Base-by-base conservation (phyloP, 2,329 filamentous ascomycete genomes). In the Diaporthe aspalathi region DNA sequence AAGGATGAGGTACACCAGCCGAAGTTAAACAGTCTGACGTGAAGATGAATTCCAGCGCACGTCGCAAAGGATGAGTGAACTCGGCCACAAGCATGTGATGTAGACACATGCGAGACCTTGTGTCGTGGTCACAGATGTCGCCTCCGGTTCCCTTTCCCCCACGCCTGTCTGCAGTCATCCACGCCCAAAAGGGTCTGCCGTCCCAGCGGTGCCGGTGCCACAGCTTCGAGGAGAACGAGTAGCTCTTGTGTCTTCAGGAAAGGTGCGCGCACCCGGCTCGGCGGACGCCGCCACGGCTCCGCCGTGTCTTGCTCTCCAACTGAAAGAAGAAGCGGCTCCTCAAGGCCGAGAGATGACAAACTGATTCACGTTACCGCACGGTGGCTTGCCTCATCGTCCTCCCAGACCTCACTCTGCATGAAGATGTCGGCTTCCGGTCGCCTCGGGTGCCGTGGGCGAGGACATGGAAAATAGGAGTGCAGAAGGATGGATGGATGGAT, bases 321-420 rank as follows among this genome's bases (percentile, higher is more conserved):
- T 65, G 40, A 20, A 49, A 40, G 49, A 2, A 24, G 32, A 24
- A 38, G 60, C 29, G 45, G 45, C 22, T 17, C 20, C 29, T 65
- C 60, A 60, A 53, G 67, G 52, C 45, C 54, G 67, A 52, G 43
- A 68, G 35, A 22, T 60, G 29, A 5, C 35, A 43, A 22, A 14
- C 32, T 50, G 53, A 50, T 16, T 27, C 22, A 50, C 20, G 40
- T 14, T 16, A 32, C 29, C 16, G 43, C 35, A 45, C 16, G 43
- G 53, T 60, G 43, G 66, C 43, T 57, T 52, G 53, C 67, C 67
- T 60, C 32, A 43, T 11, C 43, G 27, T 40, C 14, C 32, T 52
- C 16, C 43, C 5, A 60, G 43, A 53, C 50, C 50, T 35, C n/a
- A n/a, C n/a, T n/a, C 11, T 6, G 35, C 43, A 29, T 27, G n/a